Percentiles rank a stretch among this genome's conserved stretches.
Conservation (phyloP, 306 rosid species). For the Acmispon strigosus region DNA sequence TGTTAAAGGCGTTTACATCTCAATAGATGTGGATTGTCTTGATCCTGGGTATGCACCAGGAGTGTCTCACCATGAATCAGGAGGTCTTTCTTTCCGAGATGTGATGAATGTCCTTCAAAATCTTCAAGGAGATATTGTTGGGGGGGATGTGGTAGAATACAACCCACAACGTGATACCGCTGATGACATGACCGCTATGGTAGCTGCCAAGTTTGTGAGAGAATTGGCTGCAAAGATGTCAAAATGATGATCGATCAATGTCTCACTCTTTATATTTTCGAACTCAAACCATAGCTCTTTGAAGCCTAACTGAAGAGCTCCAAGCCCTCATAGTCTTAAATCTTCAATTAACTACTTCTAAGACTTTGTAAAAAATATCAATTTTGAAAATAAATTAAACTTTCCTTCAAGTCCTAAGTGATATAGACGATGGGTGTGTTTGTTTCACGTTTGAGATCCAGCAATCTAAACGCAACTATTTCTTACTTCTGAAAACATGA, state of each 20-base stretch:
- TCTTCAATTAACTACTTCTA: too few relatives aligned
- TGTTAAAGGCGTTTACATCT: slow-evolving; percentile 72
- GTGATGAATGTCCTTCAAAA: slow-evolving; percentile 69
- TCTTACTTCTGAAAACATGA: too few relatives aligned
- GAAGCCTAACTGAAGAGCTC: too few relatives aligned
- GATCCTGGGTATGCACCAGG: slow-evolving; percentile 87
- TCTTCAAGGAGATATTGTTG: slow-evolving; percentile 70
- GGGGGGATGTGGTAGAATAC: slow-evolving; percentile 70
- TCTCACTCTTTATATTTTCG: too few relatives aligned
- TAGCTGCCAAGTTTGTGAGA: slow-evolving; percentile 82
- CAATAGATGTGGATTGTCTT: slow-evolving; percentile 68
- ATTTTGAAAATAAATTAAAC: too few relatives aligned
- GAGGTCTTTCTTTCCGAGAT: slow-evolving; percentile 85
- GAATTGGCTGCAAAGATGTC: slow-evolving; percentile 75
- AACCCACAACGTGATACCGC: slow-evolving; percentile 80
- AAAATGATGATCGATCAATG: slow-evolving; percentile 25
- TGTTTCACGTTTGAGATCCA: too few relatives aligned
- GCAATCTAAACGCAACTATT: too few relatives aligned
- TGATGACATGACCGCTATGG: slow-evolving; percentile 79
- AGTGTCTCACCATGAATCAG: slow-evolving; percentile 83
- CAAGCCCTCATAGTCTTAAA: too few relatives aligned
- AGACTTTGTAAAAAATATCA: too few relatives aligned
- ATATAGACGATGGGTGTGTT: too few relatives aligned
- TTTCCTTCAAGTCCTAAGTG: too few relatives aligned
- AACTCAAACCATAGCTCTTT: too few relatives aligned